Evolutionary conservation across 208 protist species (phyloP).

Genomic region (Polymyxa betae): DNA sequence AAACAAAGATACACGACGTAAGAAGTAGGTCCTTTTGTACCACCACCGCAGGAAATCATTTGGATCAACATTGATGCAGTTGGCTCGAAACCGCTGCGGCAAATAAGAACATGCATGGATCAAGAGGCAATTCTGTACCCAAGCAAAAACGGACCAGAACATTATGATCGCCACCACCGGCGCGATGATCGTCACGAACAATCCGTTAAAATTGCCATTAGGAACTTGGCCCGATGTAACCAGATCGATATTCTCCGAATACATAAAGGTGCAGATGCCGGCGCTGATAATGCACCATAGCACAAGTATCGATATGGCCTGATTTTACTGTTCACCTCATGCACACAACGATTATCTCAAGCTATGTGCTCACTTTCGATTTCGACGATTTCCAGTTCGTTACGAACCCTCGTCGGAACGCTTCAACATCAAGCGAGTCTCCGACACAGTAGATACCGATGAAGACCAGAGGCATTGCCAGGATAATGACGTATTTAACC

Average conservation of each 20-base stretch:
- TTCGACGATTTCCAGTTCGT: not conserved
- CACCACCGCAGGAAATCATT: conserved; percentile 44
- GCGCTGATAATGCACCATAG: not conserved
- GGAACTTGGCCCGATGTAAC: not conserved
- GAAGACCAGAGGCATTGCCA: not conserved
- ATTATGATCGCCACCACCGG: not conserved
- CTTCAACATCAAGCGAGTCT: conserved; percentile 2
- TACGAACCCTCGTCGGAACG: not conserved
- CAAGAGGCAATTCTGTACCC: not conserved
- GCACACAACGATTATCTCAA: not conserved
- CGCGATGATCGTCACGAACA: not conserved
- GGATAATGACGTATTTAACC: conserved; percentile 27
- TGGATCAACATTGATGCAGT: not conserved
- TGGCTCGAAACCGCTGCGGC: conserved; percentile 3
- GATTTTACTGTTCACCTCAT: not conserved
- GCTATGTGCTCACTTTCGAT: not conserved
- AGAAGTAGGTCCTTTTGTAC: not conserved
- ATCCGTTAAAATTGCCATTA: not conserved
- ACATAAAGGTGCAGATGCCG: not conserved
- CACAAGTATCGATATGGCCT: not conserved
- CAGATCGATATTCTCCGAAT: not conserved
- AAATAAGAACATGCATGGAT: not conserved
- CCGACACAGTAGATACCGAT: not conserved
- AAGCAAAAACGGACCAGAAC: conserved; percentile 8
- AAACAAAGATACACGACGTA: conserved; percentile 21